Conservation (phyloP, 2,329 filamentous ascomycete genomes). For the Pezicula rhizophila region DNA sequence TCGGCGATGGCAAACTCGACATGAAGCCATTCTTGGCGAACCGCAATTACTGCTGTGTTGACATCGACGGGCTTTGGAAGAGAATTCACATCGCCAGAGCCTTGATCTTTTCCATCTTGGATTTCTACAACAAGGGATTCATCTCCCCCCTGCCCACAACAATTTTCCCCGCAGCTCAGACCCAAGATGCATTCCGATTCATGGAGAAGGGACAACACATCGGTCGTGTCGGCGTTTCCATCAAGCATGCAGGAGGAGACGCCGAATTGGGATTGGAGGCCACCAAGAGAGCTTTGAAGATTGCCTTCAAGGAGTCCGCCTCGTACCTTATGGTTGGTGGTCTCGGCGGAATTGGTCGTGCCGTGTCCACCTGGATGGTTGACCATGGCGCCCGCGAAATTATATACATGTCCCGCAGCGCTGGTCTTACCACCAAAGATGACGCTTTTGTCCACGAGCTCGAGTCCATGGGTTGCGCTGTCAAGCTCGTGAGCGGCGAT, state of each 20-base stretch:
- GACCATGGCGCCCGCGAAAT: neutral
- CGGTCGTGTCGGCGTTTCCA: too few relatives aligned
- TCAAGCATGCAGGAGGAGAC: too few relatives aligned
- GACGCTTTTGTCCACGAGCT: too few relatives aligned
- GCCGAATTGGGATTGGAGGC: neutral
- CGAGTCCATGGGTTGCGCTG: too few relatives aligned
- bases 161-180: too few relatives aligned
- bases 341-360: constrained; percentile 14
- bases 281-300: constrained; percentile 1
- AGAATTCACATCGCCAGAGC: too few relatives aligned
- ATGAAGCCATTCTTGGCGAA: constrained; percentile 28
- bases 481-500: too few relatives aligned
- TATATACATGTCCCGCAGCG: constrained; percentile 1
- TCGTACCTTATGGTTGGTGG: constrained; percentile 14
- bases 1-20: constrained; percentile 24
- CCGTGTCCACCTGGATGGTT: constrained; percentile 4
- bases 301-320: too few relatives aligned
- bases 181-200: too few relatives aligned
- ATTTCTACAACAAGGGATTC: constrained; percentile 5
- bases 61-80: constrained; percentile 19
- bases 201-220: too few relatives aligned
- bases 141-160: too few relatives aligned
- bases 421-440: neutral
- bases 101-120: too few relatives aligned
- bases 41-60: constrained; percentile 32